phyloP scores from a whole-genome alignment of 2,329 filamentous ascomycete species.

The Thelonectria blattea region DNA sequence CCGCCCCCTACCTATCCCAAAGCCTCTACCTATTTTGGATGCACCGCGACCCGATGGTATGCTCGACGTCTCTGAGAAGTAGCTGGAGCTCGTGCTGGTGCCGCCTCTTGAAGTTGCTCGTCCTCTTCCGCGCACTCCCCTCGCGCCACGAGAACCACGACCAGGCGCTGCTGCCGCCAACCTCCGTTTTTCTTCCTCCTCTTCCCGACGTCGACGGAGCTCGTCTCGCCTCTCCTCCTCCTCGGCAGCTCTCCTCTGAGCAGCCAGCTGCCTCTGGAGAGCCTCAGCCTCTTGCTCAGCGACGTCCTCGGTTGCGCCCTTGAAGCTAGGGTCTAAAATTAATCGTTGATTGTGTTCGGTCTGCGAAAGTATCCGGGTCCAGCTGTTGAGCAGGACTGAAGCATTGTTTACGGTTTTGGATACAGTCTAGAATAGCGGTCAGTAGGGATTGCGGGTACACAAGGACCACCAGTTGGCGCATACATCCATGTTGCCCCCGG shows the following conservation, averaged over 20 bases:
- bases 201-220: slow-evolving; percentile 66
- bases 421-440: slow-evolving; percentile 64
- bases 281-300: slow-evolving; percentile 86
- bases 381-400: slow-evolving; percentile 88
- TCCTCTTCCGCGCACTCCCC: slow-evolving; percentile 42
- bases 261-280: slow-evolving; percentile 73
- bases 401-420: slow-evolving; percentile 85
- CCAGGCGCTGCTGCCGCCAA: slow-evolving; percentile 37
- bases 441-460: slow-evolving; percentile 17
- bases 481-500: slow-evolving; percentile 80
- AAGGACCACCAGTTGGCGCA: slow-evolving; percentile 13
- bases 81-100: slow-evolving; percentile 34
- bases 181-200: slow-evolving; percentile 56
- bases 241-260: slow-evolving; percentile 76
- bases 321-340: slow-evolving; percentile 86
- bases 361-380: slow-evolving; percentile 94
- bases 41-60: slow-evolving; percentile 41
- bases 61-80: slow-evolving; percentile 38
- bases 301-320: slow-evolving; percentile 85
- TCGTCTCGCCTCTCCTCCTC: slow-evolving; percentile 80
- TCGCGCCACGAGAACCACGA: slow-evolving; percentile 39
- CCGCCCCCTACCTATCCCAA: slow-evolving; percentile 42
- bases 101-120: slow-evolving; percentile 38
- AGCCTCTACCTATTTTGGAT: slow-evolving; percentile 45
- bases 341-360: slow-evolving; percentile 97